Evolutionary conservation across 768 basidiomycete genomes (phyloP).

Genomic region (Boletus huronensis): DNA sequence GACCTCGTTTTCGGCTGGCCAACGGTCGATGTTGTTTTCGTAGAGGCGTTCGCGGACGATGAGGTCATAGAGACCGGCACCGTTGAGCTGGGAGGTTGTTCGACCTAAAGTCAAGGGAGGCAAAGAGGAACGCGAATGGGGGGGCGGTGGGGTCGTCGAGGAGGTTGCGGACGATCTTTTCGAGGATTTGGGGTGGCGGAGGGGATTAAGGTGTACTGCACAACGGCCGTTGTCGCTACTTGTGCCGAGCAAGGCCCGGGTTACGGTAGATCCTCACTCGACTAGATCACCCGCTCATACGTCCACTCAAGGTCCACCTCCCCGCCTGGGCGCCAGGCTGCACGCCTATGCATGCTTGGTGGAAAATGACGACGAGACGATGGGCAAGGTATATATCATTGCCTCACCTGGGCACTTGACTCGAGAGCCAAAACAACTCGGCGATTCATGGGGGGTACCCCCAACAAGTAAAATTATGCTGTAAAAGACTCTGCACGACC

Average conservation of each 20-base stretch:
- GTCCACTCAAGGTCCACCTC: neutral
- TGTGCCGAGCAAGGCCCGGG: neutral
- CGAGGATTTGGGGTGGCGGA: conserved; percentile 45
- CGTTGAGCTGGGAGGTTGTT: conserved; percentile 43
- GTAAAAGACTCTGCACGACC: neutral
- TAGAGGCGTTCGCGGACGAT: conserved; percentile 48
- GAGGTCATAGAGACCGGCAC: conserved; percentile 45
- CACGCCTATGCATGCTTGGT: neutral
- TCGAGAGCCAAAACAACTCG: neutral
- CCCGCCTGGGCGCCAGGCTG: too few relatives aligned
- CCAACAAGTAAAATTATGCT: neutral
- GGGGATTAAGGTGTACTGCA: too few relatives aligned
- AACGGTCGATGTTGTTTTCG: conserved; percentile 42
- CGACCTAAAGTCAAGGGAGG: too few relatives aligned
- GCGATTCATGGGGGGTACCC: neutral
- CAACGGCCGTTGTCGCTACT: neutral
- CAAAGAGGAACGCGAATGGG: conserved; percentile 38
- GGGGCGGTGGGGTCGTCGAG: neutral
- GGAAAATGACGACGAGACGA: neutral
- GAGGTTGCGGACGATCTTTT: conserved; percentile 50
- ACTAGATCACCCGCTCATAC: neutral
- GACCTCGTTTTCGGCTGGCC: conserved; percentile 51
- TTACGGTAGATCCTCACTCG: conserved; percentile 2
- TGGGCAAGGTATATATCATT: neutral
- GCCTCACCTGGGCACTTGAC: too few relatives aligned